Base-by-base conservation (phyloP, 177 flowering plant species). In the Vitis hybrid region DNA sequence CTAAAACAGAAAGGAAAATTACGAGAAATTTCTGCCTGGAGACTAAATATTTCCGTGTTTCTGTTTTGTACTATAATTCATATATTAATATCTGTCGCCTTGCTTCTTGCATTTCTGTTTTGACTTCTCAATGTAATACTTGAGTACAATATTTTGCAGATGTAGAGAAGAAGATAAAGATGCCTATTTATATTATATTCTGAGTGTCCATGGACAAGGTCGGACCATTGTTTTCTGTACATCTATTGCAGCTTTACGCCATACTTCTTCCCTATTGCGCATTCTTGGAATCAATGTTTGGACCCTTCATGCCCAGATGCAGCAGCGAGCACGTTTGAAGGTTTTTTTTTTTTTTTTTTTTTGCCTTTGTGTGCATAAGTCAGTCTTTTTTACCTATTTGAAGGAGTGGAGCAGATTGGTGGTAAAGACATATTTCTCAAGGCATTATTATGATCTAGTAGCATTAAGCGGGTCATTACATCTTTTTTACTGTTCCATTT, bases 141-240 rank as follows among this genome's bases (percentile, higher is more conserved):
- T 19, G 65, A 66, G 56, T 51, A 55, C 52, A n/a, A 52, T 50
- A 6, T 11, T 61, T 72, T 87, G 76, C 88, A 96, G 99, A 72
- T 96, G 97, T 81, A 85, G 78, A 73, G 99, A 96, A 85, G 97
- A 96, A 78, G 98, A 96, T 67, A 96, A 96, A 82, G 98, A 96
- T 81, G 94, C 97, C 32, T 86, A 90, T 79, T 78, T 93, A 72
- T 96, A 92, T 72, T 96, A 96, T 70, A 77, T 96, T 66, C 70
- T 96, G 79, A 88, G 89, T 69, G 87, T 91, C 74, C 95, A 96
- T 85, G 98, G 99, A 70, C 89, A 79, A 75, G 98, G 99, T 52
- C 93, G 88, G 6, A 87, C 98, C 40, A 90, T 96, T 75, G 92
- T 96, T 65, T 96, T 96, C 77, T 96, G 99, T 78, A 89, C 98